Percentiles rank a stretch among this genome's conserved stretches.
phyloP scores from a whole-genome alignment of 352 stramenopile species.

The Phytophthora pluvialis region DNA sequence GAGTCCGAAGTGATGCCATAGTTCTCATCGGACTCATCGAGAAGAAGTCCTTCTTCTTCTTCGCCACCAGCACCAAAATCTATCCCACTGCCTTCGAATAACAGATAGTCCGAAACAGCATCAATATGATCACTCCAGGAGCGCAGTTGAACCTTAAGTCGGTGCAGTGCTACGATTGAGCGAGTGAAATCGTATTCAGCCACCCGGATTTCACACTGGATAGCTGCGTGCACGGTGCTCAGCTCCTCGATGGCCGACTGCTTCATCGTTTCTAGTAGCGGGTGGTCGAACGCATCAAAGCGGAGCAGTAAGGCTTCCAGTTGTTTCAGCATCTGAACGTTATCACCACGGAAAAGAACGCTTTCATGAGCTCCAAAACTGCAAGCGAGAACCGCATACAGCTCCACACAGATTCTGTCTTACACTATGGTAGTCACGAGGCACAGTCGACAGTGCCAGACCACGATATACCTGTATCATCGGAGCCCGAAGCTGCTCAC shows the following conservation, averaged over 20 bases:
- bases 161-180: slow-evolving; percentile 74
- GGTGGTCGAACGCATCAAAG: slow-evolving; percentile 72
- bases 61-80: slow-evolving; percentile 51
- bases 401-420: neutral
- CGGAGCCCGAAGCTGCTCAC: slow-evolving; percentile 61
- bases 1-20: slow-evolving; percentile 66
- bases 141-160: slow-evolving; percentile 66
- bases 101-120: slow-evolving; percentile 74
- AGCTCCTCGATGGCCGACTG: slow-evolving; percentile 78
- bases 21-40: slow-evolving; percentile 53
- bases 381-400: neutral
- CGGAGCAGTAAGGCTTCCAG: slow-evolving; percentile 60
- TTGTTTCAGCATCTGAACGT: slow-evolving; percentile 46
- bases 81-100: slow-evolving; percentile 60
- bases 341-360: neutral
- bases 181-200: slow-evolving; percentile 82
- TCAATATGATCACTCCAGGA: slow-evolving; percentile 87
- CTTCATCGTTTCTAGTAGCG: slow-evolving; percentile 70
- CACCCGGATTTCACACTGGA: slow-evolving; percentile 73
- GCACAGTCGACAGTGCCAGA: slow-evolving; percentile 51
- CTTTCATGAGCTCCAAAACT: slow-evolving; percentile 1
- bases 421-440: slow-evolving; percentile 67
- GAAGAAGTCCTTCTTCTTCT: slow-evolving; percentile 40
- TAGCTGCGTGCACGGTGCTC: slow-evolving; percentile 64
- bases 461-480: slow-evolving; percentile 80